A percentile compares a stretch with the other conserved stretches of the same genome.
Conservation (phyloP, 2,329 filamentous ascomycete genomes). For the Pleoardoris graminearum region DNA sequence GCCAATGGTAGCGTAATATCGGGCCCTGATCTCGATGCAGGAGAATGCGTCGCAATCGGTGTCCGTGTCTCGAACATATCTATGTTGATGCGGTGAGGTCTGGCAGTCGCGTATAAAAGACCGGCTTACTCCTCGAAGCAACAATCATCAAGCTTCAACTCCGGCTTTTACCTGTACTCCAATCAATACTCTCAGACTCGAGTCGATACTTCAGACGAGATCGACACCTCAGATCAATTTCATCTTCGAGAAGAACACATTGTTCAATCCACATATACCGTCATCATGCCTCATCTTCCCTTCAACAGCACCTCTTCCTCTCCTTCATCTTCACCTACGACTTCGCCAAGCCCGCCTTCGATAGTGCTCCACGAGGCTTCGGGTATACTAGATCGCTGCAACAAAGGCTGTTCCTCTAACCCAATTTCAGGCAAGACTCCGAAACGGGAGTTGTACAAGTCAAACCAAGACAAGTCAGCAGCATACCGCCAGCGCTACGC, state of each 20-base stretch:
- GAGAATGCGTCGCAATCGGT: constrained; percentile 24
- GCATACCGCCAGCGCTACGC: constrained; percentile 45
- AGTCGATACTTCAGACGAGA: constrained; percentile 29
- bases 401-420: constrained; percentile 43
- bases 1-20: constrained; percentile 33
- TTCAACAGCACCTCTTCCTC: constrained; percentile 39
- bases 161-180: constrained; percentile 25
- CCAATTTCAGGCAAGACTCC: constrained; percentile 35
- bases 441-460: constrained; percentile 41
- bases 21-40: constrained; percentile 39
- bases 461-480: constrained; percentile 35
- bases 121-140: constrained; percentile 30
- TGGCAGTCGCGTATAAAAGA: constrained; percentile 35
- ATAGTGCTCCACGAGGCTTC: constrained; percentile 46
- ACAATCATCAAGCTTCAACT: constrained; percentile 27
- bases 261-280: constrained; percentile 10
- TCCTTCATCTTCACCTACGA: constrained; percentile 39
- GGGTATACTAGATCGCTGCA: constrained; percentile 47
- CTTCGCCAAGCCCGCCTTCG: constrained; percentile 37
- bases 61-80: constrained; percentile 32
- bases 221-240: constrained; percentile 39
- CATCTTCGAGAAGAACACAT: constrained; percentile 3
- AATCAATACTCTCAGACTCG: constrained; percentile 20
- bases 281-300: constrained; percentile 45
- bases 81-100: constrained; percentile 38